phyloP scores from a whole-genome alignment of 805 yeast species.

The Nakazawaea pomicola region DNA sequence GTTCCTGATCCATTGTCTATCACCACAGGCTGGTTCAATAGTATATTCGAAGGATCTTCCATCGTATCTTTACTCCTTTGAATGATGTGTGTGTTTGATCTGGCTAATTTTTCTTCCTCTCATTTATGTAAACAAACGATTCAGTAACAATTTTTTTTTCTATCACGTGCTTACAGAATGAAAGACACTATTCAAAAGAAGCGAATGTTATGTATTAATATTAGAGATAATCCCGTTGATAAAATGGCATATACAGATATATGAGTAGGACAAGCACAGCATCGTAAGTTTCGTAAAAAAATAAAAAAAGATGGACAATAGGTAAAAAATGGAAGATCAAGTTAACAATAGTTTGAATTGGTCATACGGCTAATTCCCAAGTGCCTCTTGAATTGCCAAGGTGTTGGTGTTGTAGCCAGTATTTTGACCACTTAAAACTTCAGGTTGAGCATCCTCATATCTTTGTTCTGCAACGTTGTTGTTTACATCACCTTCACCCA shows the following conservation, averaged over 20 bases:
- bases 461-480: background rate
- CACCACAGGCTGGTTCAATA: constrained; percentile 68
- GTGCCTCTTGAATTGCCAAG: constrained; percentile 8
- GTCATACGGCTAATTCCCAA: background rate
- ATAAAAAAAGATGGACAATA: background rate
- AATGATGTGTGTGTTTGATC: no score
- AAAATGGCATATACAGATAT: no score
- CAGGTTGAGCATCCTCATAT: background rate
- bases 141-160: no score
- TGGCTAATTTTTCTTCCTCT: no score
- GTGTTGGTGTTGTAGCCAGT: constrained; percentile 6
- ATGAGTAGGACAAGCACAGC: no score
- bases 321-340: background rate
- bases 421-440: background rate
- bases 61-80: no score
- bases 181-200: no score
- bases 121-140: background rate
- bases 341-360: background rate
- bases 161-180: no score
- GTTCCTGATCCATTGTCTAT: constrained; percentile 85
- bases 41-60: constrained; percentile 13
- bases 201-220: no score
- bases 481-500: background rate
- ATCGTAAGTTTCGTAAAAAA: background rate
- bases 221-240: no score